A percentile compares a stretch with the other conserved stretches of the same genome.
phyloP scores from a whole-genome alignment of 2,329 filamentous ascomycete species.

The Diaporthe nobilis region DNA sequence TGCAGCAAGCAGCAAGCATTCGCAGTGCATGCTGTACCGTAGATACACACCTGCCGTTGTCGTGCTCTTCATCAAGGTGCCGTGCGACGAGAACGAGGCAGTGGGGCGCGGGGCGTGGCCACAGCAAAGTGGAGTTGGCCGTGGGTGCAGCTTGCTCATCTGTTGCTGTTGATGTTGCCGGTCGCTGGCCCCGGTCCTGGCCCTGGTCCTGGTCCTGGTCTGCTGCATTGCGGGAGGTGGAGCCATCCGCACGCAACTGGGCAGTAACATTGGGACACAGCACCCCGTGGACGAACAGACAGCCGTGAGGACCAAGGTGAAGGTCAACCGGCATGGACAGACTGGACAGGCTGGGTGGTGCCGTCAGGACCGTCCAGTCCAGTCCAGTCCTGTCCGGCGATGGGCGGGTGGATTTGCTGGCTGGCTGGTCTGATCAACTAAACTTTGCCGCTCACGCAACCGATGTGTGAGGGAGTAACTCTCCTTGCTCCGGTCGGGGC shows the following conservation, averaged over 20 bases:
- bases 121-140: conserved; percentile 19
- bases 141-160: conserved; percentile 20
- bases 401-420: neutral
- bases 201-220: neutral
- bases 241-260: conserved; percentile 34
- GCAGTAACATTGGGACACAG: conserved; percentile 24
- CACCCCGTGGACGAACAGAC: neutral
- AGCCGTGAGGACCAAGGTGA: neutral
- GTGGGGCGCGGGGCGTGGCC: conserved; percentile 21
- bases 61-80: conserved; percentile 18
- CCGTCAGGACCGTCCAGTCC: neutral
- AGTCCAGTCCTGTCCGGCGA: neutral
- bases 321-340: neutral
- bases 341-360: neutral
- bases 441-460: conserved; percentile 23
- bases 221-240: conserved; percentile 36
- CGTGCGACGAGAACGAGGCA: conserved; percentile 14
- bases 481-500: conserved; percentile 21
- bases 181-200: neutral
- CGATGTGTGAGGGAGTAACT: conserved; percentile 28
- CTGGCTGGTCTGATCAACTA: conserved; percentile 14
- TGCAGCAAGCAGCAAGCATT: conserved; percentile 19
- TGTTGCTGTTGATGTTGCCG: conserved; percentile 18
- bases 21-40: neutral
- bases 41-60: neutral